These are phyloP conservation scores for Insectozyma bohioensis DNA, from an alignment of 1,139 yeast genomes.

Conservation along the genomic window DNA sequence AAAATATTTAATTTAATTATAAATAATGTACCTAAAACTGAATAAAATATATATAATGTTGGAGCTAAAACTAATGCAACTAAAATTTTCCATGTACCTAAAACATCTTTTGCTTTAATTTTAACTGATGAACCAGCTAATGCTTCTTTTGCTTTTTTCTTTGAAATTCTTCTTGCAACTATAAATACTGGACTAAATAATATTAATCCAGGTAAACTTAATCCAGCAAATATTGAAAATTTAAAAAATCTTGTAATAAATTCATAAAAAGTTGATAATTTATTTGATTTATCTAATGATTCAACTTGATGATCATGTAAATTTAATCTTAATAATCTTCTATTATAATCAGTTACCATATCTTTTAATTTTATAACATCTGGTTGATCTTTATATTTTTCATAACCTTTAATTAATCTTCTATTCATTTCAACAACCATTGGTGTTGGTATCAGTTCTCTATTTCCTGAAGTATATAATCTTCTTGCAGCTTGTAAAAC, in stretches of 20 bases:
- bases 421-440: conserved; percentile 49
- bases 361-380: conserved; percentile 35
- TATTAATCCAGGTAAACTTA: conserved; percentile 44
- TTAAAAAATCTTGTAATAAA: conserved; percentile 31
- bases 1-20: conserved; percentile 21
- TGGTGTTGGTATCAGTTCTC: conserved; percentile 40
- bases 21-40: conserved; percentile 36
- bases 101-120: conserved; percentile 45
- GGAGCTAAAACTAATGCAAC: conserved; percentile 49
- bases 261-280: conserved; percentile 24
- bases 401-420: conserved; percentile 41
- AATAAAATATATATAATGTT: conserved; percentile 40
- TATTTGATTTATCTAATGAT: conserved; percentile 28
- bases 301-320: conserved; percentile 49
- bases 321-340: conserved; percentile 32
- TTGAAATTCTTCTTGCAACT: conserved; percentile 34
- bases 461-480: conserved; percentile 35
- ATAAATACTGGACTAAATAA: conserved; percentile 48
- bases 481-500: conserved; percentile 86
- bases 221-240: conserved; percentile 32
- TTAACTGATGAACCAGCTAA: conserved; percentile 44
- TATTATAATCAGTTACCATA: conserved; percentile 37
- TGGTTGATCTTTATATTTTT: conserved; percentile 33
- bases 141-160: conserved; percentile 40
- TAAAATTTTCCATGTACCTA: conserved; percentile 48